These are phyloP conservation scores for Emericellopsis terricola DNA, from an alignment of 495 filamentous ascomycete genomes.

Conservation along the genomic window DNA sequence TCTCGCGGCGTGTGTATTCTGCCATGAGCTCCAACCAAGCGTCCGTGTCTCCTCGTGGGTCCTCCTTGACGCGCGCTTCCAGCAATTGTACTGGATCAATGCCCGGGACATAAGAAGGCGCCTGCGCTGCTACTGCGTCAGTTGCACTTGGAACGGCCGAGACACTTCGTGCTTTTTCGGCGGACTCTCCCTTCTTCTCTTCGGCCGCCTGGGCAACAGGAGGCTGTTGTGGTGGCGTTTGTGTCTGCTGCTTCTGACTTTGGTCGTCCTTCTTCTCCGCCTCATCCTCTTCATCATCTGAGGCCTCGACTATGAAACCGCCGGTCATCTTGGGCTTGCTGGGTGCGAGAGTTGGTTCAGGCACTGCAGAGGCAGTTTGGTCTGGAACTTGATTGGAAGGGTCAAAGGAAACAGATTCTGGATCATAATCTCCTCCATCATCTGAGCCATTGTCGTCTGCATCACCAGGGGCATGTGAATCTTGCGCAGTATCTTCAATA, in stretches of 20 bases:
- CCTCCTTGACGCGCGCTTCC: constrained; percentile 78
- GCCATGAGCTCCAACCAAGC: constrained; percentile 77
- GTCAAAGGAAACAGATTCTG: constrained; percentile 21
- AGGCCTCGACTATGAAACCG: constrained; percentile 67
- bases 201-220: neutral
- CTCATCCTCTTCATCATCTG: constrained; percentile 33
- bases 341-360: constrained; percentile 18
- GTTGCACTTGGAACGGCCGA: constrained; percentile 1
- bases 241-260: neutral
- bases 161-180: neutral
- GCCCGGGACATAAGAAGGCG: constrained; percentile 17
- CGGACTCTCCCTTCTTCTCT: neutral
- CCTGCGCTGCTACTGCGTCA: constrained; percentile 4
- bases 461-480: constrained; percentile 26
- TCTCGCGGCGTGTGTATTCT: constrained; percentile 67
- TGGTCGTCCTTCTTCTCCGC: constrained; percentile 26
- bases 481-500: constrained; percentile 25
- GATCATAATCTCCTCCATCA: constrained; percentile 31
- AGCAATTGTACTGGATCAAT: constrained; percentile 69
- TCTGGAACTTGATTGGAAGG: constrained; percentile 1
- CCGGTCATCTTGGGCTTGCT: constrained; percentile 58
- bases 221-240: constrained; percentile 4
- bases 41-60: constrained; percentile 76
- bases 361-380: constrained; percentile 7
- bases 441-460: constrained; percentile 19